phyloP scores from a whole-genome alignment of 306 rosid species.

The Amphicarpaea edgeworthii region DNA sequence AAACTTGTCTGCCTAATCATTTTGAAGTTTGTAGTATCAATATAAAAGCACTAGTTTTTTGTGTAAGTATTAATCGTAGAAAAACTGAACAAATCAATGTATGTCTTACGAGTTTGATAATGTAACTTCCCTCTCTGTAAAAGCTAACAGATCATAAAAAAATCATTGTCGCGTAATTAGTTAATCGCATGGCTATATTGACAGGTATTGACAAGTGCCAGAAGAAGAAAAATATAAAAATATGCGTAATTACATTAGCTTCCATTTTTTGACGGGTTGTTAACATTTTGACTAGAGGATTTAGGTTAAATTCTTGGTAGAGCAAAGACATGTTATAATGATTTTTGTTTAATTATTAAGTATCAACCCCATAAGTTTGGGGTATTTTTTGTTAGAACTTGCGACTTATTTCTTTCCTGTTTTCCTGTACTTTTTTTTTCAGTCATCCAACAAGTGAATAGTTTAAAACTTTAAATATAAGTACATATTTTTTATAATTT shows the following conservation, averaged over 20 bases:
- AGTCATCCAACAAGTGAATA: no score
- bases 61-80: neutral
- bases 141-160: neutral
- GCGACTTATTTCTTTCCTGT: no score
- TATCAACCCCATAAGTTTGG: neutral
- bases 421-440: no score
- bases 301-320: neutral
- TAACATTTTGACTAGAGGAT: neutral
- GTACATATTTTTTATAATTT: neutral
- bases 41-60: neutral
- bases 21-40: neutral
- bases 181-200: neutral
- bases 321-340: neutral
- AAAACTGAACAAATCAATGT: neutral
- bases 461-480: no score
- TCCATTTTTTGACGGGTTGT: neutral
- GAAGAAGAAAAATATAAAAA: neutral
- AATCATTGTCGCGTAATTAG: neutral
- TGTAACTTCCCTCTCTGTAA: neutral
- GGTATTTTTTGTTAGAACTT: no score
- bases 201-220: neutral
- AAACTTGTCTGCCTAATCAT: neutral
- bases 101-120: neutral
- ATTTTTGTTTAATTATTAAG: no score
- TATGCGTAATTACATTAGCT: neutral